Evolutionary conservation across 1,139 yeast genomes (phyloP), one percentile per base, ranked within the genome.

Genomic region (Torulaspora globosa): DNA sequence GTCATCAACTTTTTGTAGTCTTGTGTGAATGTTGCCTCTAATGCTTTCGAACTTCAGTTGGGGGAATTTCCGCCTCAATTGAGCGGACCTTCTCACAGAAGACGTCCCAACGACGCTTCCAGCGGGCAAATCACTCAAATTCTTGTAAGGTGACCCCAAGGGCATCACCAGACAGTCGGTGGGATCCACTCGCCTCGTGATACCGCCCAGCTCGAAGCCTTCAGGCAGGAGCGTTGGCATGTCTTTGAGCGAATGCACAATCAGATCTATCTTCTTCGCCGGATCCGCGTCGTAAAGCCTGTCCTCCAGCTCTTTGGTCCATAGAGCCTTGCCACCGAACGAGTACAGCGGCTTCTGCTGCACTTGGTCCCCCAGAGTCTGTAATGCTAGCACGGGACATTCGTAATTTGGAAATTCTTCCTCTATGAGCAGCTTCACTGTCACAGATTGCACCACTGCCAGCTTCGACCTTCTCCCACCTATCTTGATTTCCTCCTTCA

Each of bases 291-390:
- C 76, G 54, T 85, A 73, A 46, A 92, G 71, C 46, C 89, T 70
- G 27, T 81, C 83, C 67, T 92, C 98, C 51, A 92, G 74, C 66
- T 92, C 98, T 62, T 88, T 86, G 9, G 98, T 92, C 98, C 98
- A 92, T 36, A 92, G 69, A 0, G 96, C 81, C 65, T 92, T 92
- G 23, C 98, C 98, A 31, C 97, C 97, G 69, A 92, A 92, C 5
- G 96, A 79, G 66, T 92, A 94, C 46, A 92, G 73, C 4, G 98
- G 97, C 60, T 81, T 83, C 58, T 78, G 78, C 63, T 82, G 92
- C 32, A 84, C 82, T 63, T 86, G 84, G 70, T 92, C 98, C 21
- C 97, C 98, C 36, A 92, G 73, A 0, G 98, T 92, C 39, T 83
- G 78, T 40, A 88, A 74, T 3, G 96, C 94, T 18, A 86, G 70